Base-by-base conservation (phyloP, 2,329 filamentous ascomycete genomes). In the Talaromyces rugulosus region DNA sequence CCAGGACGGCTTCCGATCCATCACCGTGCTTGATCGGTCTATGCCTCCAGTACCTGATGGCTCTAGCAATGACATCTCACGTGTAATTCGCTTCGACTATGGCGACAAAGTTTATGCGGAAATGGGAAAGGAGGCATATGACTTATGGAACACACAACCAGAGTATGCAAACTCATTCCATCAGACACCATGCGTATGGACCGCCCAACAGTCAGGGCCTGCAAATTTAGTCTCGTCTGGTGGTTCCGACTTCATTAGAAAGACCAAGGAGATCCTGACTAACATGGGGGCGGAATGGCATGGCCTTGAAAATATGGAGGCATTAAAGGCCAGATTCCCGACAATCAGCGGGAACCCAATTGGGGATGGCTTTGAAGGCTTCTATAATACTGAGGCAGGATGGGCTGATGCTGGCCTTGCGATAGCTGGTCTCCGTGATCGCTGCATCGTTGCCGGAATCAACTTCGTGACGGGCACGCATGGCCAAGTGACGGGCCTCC, bases 401-500 rank as follows among this genome's bases (percentile, higher is more conserved):
- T 72, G 70, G 70, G 70, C 70, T 0, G 71, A 72, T 59, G 71
- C 70, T 1, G 68, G 67, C 0, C 60, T 69, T 4, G 68, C 67
- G 0, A 65, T 69, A 4, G 53, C 59, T 18, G 62, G 66, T 16
- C 57, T 72, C 3, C 62, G 65, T 1, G 64, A 65, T 47, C 65
- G 69, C 3, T 72, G 69, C 63, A 59, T 68, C 6, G 56, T 60
- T 5, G 67, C 69, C 1, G 69, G 70, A 0, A 69, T 72, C 1
- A 66, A 66, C 0, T 69, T 71, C 31, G 63, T 72, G 12, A 69
- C 69, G 1, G 70, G 69, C 0, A 65, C 64, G 1, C 65, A 68
- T 40, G 71, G 71, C 5, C 56, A 78, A 72, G 68, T 78, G 69
- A 60, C 66, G 33, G 60, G 68, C n/a, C 51, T 75, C 73, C 56